These are phyloP conservation scores for Spongospora subterranea DNA, from an alignment of 208 protist species.

Conservation along the genomic window DNA sequence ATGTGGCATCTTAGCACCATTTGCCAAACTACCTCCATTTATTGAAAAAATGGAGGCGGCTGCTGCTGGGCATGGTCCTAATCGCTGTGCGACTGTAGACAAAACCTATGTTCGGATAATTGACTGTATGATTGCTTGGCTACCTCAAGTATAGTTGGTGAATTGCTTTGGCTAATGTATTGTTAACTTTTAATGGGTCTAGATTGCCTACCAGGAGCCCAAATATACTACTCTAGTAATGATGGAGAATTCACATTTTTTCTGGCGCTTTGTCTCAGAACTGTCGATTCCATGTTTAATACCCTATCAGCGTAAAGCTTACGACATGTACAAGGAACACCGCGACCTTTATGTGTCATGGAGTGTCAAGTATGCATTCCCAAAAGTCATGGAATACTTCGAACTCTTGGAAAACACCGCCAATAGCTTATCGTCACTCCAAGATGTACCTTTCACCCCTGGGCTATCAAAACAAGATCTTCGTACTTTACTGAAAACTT, in stretches of 20 bases:
- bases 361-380: constrained; percentile 51
- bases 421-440: not conserved
- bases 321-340: constrained; percentile 56
- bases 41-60: constrained; percentile 40
- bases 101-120: constrained; percentile 11
- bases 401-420: not conserved
- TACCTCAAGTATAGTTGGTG: not conserved
- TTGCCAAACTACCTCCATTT: constrained; percentile 6
- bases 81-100: constrained; percentile 35
- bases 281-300: constrained; percentile 4
- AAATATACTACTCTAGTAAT: constrained; percentile 36
- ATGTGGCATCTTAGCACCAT: not conserved
- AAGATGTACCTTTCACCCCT: constrained; percentile 30
- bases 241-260: constrained; percentile 53
- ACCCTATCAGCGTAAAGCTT: not conserved
- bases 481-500: not conserved
- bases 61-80: not conserved
- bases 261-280: not conserved
- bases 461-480: constrained; percentile 49
- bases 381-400: constrained; percentile 17
- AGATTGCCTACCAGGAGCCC: constrained; percentile 17
- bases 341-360: constrained; percentile 50
- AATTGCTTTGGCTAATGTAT: not conserved
- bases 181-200: not conserved
- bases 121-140: constrained; percentile 28